phyloP scores from a whole-genome alignment of 2,329 filamentous ascomycete genomes.

The Beauveria rudraprayagi region DNA sequence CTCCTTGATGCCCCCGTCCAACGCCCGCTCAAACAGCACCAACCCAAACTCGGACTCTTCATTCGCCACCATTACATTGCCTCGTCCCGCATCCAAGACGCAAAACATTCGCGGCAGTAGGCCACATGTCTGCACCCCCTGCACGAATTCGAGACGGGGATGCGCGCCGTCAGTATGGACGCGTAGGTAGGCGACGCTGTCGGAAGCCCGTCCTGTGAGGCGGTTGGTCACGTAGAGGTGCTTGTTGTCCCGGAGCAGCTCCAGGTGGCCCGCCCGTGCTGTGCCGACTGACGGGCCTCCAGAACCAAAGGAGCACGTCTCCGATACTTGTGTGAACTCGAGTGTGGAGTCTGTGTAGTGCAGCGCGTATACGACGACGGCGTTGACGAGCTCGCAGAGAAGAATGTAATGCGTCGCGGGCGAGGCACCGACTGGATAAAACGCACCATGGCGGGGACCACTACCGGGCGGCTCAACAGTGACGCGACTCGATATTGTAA shows the following conservation, averaged over 20 bases:
- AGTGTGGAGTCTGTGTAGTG: slow-evolving; percentile 29
- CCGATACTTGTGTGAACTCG: slow-evolving; percentile 27
- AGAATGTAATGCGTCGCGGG: slow-evolving; percentile 38
- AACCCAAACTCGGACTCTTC: background rate
- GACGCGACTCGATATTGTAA: slow-evolving; percentile 27
- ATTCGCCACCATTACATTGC: slow-evolving; percentile 2
- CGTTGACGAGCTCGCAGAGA: slow-evolving; percentile 38
- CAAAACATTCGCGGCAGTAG: slow-evolving; percentile 40
- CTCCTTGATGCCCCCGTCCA: background rate
- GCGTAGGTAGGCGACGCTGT: slow-evolving; percentile 41
- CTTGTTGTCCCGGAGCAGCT: slow-evolving; percentile 31
- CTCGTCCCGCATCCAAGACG: slow-evolving; percentile 13
- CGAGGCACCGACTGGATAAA: slow-evolving; percentile 29
- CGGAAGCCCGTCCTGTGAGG: slow-evolving; percentile 34
- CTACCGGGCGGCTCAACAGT: slow-evolving; percentile 29
- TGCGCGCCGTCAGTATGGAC: slow-evolving; percentile 18
- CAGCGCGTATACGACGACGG: slow-evolving; percentile 35
- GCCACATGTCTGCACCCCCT: slow-evolving; percentile 28
- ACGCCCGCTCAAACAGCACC: background rate
- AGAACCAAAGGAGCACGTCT: slow-evolving; percentile 33
- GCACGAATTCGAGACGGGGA: slow-evolving; percentile 25
- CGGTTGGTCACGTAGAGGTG: slow-evolving; percentile 47
- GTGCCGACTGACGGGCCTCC: slow-evolving; percentile 23
- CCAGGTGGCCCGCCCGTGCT: slow-evolving; percentile 39
- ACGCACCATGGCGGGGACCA: slow-evolving; percentile 44